phyloP scores from a whole-genome alignment of 805 yeast genomes.

The Starmerella roubikii region DNA sequence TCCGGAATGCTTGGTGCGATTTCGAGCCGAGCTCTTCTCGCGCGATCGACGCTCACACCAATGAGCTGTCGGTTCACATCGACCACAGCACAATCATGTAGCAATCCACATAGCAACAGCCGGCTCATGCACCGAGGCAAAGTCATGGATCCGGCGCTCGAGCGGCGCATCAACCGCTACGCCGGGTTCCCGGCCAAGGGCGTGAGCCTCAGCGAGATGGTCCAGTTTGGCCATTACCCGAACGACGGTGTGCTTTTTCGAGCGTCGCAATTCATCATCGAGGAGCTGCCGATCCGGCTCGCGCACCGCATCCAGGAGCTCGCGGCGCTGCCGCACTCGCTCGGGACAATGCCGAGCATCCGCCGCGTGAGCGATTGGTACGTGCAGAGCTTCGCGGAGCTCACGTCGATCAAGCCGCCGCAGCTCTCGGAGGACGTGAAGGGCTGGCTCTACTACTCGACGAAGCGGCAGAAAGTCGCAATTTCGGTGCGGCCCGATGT shows the following conservation, averaged over 20 bases:
- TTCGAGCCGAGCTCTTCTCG: too few relatives aligned
- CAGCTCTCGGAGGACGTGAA: slow-evolving; percentile 31
- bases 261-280: slow-evolving; percentile 72
- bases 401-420: slow-evolving; percentile 53
- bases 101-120: too few relatives aligned
- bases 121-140: slow-evolving; percentile 13
- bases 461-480: slow-evolving; percentile 14
- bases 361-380: slow-evolving; percentile 75
- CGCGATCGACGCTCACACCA: too few relatives aligned
- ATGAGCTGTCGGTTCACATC: too few relatives aligned
- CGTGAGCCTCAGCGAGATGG: slow-evolving; percentile 77
- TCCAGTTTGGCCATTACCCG: slow-evolving; percentile 73
- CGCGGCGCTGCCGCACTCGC: slow-evolving; percentile 64
- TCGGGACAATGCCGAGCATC: slow-evolving; percentile 61
- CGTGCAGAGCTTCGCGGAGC: slow-evolving; percentile 72
- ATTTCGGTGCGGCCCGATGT: slow-evolving; percentile 19
- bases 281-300: slow-evolving; percentile 74
- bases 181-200: slow-evolving; percentile 73
- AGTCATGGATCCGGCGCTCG: slow-evolving; percentile 29
- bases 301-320: slow-evolving; percentile 78
- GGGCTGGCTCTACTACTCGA: slow-evolving; percentile 21
- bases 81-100: too few relatives aligned
- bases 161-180: slow-evolving; percentile 45
- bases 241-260: slow-evolving; percentile 64
- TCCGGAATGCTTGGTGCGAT: too few relatives aligned